These are phyloP conservation scores for Dissophora ornata DNA, from an alignment of 192 early-diverging fungal species.

Conservation along the genomic window DNA sequence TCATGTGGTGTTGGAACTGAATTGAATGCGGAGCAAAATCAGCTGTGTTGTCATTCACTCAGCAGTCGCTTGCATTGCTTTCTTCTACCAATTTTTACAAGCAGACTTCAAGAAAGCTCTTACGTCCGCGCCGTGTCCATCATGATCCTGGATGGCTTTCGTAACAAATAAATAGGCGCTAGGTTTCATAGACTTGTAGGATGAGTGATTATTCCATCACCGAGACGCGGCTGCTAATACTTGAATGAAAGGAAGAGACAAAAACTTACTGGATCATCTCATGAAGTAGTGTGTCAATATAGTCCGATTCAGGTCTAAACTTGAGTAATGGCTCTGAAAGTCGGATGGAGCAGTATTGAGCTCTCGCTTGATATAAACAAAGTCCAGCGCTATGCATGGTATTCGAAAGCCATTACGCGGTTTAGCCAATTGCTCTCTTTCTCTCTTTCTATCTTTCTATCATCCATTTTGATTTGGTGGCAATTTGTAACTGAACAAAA, in stretches of 20 bases:
- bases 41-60: neutral
- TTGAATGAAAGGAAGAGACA: no score
- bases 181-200: slow-evolving; percentile 39
- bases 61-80: no score
- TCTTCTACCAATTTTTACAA: no score
- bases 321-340: slow-evolving; percentile 75
- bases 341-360: slow-evolving; percentile 63
- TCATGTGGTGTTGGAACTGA: slow-evolving; percentile 62
- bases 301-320: slow-evolving; percentile 67
- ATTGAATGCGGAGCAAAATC: neutral
- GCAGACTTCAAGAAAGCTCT: neutral
- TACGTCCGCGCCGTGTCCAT: slow-evolving; percentile 69
- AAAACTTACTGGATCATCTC: slow-evolving; percentile 73
- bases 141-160: slow-evolving; percentile 60
- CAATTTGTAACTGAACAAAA: no score
- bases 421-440: no score
- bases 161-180: slow-evolving; percentile 73
- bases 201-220: no score
- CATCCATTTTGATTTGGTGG: no score
- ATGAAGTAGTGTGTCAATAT: slow-evolving; percentile 74
- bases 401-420: no score
- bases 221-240: no score
- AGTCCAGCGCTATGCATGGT: slow-evolving; percentile 70
- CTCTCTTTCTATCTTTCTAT: no score
- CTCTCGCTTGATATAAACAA: slow-evolving; percentile 58